phyloP scores from a whole-genome alignment of 805 yeast genomes.

The Komagataella kurtzmanii region DNA sequence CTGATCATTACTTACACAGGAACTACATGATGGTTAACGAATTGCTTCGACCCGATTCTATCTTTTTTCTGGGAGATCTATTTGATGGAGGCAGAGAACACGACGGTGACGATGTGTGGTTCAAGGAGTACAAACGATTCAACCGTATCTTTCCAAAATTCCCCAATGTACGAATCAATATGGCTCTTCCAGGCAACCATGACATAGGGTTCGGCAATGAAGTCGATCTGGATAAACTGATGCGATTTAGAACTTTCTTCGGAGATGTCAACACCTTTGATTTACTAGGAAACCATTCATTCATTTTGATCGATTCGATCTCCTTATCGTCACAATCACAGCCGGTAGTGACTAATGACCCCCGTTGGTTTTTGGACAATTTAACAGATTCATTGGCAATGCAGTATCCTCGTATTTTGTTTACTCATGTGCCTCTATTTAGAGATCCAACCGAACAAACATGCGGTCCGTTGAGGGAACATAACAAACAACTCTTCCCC shows the following conservation, averaged over 20 bases:
- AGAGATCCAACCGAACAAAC: slow-evolving; percentile 45
- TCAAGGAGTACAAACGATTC: slow-evolving; percentile 58
- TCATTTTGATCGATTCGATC: slow-evolving; percentile 72
- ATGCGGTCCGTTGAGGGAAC: slow-evolving; percentile 74
- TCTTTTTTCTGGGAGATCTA: slow-evolving; percentile 77
- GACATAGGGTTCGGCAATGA: slow-evolving; percentile 89
- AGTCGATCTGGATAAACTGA: slow-evolving; percentile 38
- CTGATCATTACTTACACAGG: slow-evolving; percentile 71
- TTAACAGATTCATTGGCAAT: slow-evolving; percentile 13
- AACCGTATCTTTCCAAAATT: slow-evolving; percentile 48
- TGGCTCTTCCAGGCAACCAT: slow-evolving; percentile 76
- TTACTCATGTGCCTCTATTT: slow-evolving; percentile 83
- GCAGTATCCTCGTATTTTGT: slow-evolving; percentile 46
- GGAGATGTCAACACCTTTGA: slow-evolving; percentile 52
- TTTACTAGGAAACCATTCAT: slow-evolving; percentile 55
- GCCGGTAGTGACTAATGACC: slow-evolving; percentile 26
- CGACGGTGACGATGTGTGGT: slow-evolving; percentile 52
- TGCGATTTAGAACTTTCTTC: slow-evolving; percentile 57
- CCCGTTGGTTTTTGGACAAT: slow-evolving; percentile 40
- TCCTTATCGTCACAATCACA: slow-evolving; percentile 49
- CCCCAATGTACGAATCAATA: slow-evolving; percentile 23
- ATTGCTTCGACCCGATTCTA: slow-evolving; percentile 57
- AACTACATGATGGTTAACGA: slow-evolving; percentile 52
- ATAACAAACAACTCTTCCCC: slow-evolving; percentile 44
- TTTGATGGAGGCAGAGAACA: slow-evolving; percentile 93